phyloP scores from a whole-genome alignment of 163 green algal genomes.

The Picocystis sp. region DNA sequence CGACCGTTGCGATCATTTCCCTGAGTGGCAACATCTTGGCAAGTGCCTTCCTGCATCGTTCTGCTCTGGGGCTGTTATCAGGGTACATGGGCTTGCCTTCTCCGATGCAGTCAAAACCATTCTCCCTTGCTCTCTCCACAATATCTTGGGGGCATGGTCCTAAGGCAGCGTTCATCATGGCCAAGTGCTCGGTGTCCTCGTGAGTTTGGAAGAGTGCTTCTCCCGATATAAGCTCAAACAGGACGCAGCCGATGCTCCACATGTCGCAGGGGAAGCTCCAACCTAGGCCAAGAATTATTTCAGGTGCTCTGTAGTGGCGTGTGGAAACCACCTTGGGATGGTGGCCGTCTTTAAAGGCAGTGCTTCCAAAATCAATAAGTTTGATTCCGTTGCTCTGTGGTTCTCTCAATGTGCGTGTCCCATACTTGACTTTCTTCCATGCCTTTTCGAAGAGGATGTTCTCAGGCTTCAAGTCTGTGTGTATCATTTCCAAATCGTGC shows the following conservation, averaged over 20 bases:
- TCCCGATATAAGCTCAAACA: slow-evolving; percentile 83
- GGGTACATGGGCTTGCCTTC: neutral
- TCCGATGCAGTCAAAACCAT: slow-evolving; percentile 19
- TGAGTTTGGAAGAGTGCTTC: slow-evolving; percentile 77
- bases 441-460: slow-evolving; percentile 88
- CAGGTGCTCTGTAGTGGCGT: slow-evolving; percentile 81
- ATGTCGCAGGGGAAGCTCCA: slow-evolving; percentile 86
- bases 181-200: slow-evolving; percentile 77
- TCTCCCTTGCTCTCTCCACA: slow-evolving; percentile 22
- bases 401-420: slow-evolving; percentile 12
- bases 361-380: slow-evolving; percentile 95
- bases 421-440: slow-evolving; percentile 13
- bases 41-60: neutral
- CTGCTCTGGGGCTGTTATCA: neutral
- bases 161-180: slow-evolving; percentile 73
- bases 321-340: slow-evolving; percentile 68
- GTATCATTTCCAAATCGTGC: slow-evolving; percentile 74
- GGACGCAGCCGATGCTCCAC: slow-evolving; percentile 90
- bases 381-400: slow-evolving; percentile 30
- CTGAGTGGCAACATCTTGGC: slow-evolving; percentile 4
- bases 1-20: neutral
- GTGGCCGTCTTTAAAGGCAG: slow-evolving; percentile 83
- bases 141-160: slow-evolving; percentile 38
- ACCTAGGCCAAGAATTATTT: slow-evolving; percentile 85
- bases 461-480: slow-evolving; percentile 98